These are phyloP conservation scores for Arthrobotrys sinensis DNA, from an alignment of 2,329 filamentous ascomycete genomes.

Conservation along the genomic window DNA sequence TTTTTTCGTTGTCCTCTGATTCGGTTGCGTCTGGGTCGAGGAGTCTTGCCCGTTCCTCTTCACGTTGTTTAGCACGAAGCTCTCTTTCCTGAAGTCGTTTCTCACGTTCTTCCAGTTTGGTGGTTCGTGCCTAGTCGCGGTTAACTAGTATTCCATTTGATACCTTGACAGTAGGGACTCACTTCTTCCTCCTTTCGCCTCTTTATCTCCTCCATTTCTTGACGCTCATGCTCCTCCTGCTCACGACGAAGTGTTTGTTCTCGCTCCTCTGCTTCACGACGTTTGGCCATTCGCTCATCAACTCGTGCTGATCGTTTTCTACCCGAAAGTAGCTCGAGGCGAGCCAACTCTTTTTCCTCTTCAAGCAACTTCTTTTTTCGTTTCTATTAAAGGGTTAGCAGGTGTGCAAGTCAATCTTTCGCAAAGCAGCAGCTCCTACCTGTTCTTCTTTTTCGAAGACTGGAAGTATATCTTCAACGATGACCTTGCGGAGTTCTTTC, in stretches of 20 bases:
- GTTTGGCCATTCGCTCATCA: slow-evolving; percentile 83
- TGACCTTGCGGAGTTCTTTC: slow-evolving; percentile 79
- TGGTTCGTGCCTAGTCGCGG: slow-evolving; percentile 77
- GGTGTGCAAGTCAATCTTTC: not conserved
- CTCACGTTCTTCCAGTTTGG: slow-evolving; percentile 70
- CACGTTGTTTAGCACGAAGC: slow-evolving; percentile 86
- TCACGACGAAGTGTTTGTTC: slow-evolving; percentile 73
- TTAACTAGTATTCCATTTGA: slow-evolving; percentile 62
- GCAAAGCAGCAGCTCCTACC: slow-evolving; percentile 65
- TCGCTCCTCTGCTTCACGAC: slow-evolving; percentile 81
- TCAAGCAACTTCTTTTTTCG: slow-evolving; percentile 67
- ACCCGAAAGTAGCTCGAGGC: slow-evolving; percentile 88
- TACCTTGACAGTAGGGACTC: slow-evolving; percentile 69
- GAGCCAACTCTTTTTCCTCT: slow-evolving; percentile 83
- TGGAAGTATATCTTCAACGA: slow-evolving; percentile 85
- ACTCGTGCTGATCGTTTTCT: slow-evolving; percentile 94
- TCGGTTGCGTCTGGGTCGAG: slow-evolving; percentile 57
- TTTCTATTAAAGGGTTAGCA: slow-evolving; percentile 43
- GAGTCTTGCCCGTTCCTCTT: slow-evolving; percentile 69
- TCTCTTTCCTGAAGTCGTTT: slow-evolving; percentile 72
- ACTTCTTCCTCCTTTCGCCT: slow-evolving; percentile 77
- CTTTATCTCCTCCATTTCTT: slow-evolving; percentile 71
- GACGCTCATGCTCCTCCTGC: slow-evolving; percentile 71
- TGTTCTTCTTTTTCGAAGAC: slow-evolving; percentile 83
- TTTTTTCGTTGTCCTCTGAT: slow-evolving; percentile 35